These are phyloP conservation scores for Bipolaris gigantea DNA, from an alignment of 2,329 filamentous ascomycete genomes.

Conservation along the genomic window DNA sequence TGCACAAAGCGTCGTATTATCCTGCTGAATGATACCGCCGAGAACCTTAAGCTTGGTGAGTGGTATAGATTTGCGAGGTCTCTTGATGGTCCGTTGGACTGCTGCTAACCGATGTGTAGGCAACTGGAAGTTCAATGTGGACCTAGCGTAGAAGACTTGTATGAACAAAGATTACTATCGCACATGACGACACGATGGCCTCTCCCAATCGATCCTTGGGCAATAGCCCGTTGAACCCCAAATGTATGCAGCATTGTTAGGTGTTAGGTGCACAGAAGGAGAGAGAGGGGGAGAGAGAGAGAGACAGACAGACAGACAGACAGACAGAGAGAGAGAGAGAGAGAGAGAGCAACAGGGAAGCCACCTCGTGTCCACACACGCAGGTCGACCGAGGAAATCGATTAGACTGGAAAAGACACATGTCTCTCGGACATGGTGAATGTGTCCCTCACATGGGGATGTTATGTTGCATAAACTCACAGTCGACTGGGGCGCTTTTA, in stretches of 20 bases:
- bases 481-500: constrained; percentile 3
- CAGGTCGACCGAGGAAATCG: not conserved
- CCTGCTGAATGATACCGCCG: constrained; percentile 85
- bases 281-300: not conserved
- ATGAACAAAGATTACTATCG: not conserved
- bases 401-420: not conserved
- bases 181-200: not conserved
- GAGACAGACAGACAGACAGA: no score
- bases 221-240: not conserved
- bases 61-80: constrained; percentile 16
- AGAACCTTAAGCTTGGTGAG: constrained; percentile 85
- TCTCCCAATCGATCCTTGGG: not conserved
- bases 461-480: constrained; percentile 15
- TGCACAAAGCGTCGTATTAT: constrained; percentile 92
- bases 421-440: not conserved
- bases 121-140: constrained; percentile 40
- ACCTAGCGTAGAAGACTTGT: constrained; percentile 20
- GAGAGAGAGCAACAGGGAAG: not conserved
- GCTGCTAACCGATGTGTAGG: constrained; percentile 21
- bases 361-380: not conserved
- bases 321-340: no score
- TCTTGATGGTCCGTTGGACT: not conserved
- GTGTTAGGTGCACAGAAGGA: not conserved
- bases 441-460: not conserved
- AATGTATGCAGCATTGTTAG: not conserved